Percentiles rank a stretch among this genome's conserved stretches.
Evolutionary conservation across 116 monocot species (phyloP).

Genomic region (Phalaenopsis hybrid): DNA sequence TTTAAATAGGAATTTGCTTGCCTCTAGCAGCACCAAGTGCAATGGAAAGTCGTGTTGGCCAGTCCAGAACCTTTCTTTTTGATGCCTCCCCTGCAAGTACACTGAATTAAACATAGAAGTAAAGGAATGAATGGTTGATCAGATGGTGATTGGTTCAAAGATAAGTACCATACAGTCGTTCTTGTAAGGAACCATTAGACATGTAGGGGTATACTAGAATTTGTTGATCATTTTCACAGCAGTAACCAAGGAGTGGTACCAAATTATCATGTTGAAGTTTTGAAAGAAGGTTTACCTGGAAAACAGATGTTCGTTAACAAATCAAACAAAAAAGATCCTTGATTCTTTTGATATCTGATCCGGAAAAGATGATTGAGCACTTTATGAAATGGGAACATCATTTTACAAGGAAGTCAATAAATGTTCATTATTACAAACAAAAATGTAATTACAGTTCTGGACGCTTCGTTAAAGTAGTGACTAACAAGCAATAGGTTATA

Average conservation of each 20-base stretch:
- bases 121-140: background rate
- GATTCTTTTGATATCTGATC: background rate
- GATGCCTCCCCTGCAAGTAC: constrained; percentile 42
- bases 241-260: constrained; percentile 14
- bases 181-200: constrained; percentile 67
- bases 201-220: constrained; percentile 64
- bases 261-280: no score
- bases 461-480: background rate
- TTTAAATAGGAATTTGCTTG: constrained; percentile 8
- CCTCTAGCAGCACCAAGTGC: no score
- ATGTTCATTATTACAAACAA: background rate
- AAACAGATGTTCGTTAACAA: no score
- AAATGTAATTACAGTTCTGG: background rate
- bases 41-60: constrained; percentile 56
- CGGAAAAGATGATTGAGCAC: background rate
- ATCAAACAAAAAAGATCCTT: background rate
- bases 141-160: background rate
- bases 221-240: constrained; percentile 63
- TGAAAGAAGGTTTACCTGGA: no score
- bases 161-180: constrained; percentile 52
- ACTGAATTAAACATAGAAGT: background rate
- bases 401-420: background rate
- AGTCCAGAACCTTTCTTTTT: constrained; percentile 57
- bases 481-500: background rate
- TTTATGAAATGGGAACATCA: background rate